Conservation (phyloP, 768 basidiomycete genomes). For the Panaeolus cyanescens region DNA sequence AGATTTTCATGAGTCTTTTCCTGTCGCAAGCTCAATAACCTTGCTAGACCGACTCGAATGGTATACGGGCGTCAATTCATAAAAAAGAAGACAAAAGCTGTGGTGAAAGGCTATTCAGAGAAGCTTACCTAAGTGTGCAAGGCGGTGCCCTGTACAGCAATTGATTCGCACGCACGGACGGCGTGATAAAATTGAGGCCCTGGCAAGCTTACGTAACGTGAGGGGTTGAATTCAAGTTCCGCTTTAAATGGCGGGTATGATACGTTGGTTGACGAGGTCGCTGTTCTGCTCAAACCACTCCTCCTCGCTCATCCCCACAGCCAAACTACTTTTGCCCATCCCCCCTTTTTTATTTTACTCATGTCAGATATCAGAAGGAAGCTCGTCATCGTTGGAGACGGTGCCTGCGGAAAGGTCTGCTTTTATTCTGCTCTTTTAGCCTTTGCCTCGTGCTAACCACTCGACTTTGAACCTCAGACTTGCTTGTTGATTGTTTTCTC, state of each 20-base stretch:
- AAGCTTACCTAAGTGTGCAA: neutral
- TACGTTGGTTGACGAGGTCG: constrained; percentile 7
- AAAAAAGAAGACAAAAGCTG: neutral
- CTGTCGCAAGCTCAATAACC: neutral
- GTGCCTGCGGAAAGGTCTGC: constrained; percentile 91
- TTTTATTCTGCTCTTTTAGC: neutral
- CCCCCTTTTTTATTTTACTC: constrained; percentile 11
- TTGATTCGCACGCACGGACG: constrained; percentile 15
- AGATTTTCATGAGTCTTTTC: neutral
- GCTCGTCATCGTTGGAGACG: constrained; percentile 98
- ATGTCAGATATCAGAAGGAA: constrained; percentile 99
- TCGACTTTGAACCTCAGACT: constrained; percentile 50
- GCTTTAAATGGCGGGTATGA: constrained; percentile 18
- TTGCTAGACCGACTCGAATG: neutral
- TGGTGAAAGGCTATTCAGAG: neutral
- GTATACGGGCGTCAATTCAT: neutral
- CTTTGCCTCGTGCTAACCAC: neutral
- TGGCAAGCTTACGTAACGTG: constrained; percentile 10
- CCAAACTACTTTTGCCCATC: constrained; percentile 1
- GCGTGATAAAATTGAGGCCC: constrained; percentile 2
- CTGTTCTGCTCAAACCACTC: constrained; percentile 5
- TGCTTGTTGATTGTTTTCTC: constrained; percentile 96
- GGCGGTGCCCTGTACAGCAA: constrained; percentile 4
- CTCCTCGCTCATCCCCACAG: constrained; percentile 3
- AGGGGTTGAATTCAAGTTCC: constrained; percentile 12